Base-by-base conservation (phyloP, 1,284 basidiomycete species). In the Ustilago shanxiensis region DNA sequence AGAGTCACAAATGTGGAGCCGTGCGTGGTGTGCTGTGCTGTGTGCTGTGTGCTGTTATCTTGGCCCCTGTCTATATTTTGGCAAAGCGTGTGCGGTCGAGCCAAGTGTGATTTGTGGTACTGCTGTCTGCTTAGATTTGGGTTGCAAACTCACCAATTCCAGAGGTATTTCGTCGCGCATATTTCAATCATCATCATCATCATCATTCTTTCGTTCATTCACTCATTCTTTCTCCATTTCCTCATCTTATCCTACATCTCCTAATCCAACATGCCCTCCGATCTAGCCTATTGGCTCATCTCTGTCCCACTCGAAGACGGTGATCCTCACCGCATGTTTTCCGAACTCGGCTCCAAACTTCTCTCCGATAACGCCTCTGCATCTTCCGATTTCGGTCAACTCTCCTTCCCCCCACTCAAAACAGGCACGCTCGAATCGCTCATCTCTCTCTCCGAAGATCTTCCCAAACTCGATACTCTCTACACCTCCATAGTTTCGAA, bases 381-480 rank as follows among this genome's bases (percentile, higher is more conserved):
- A 7, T 68, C 69, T 22, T 58, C 58, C 49, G 83, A 84, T 50
- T 72, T 84, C 31, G 84, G 80, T 35, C 76, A 77, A 56, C 71
- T 86, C 53, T 58, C 35, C 8, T 66, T 86, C 28, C 84, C 84
- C 2, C 72, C 80, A 7, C 69, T 78, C 22, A 87, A 98, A 57
- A 94, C 95, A 68, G 96, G 96, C 62, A 99, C 96, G 0, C 90
- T 99, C 28, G 95, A 96, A 73, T 90, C 91, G 29, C 91, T 99
- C 66, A 91, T 99, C 76, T 89, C 91, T 3, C 90, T 99, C 54
- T 96, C 95, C 18, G 97, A 99, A 84, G 91, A 93, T 60, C 89
- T 99, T 50, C 94, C 95, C 16, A 98, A 98, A 88, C 91, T 93
- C 72, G 97, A 99, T 80, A 86, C 90, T n/a, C 90, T 90, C 88